These are phyloP conservation scores for Mycosarcoma maydis DNA, from an alignment of 1,284 basidiomycete species.

Conservation along the genomic window DNA sequence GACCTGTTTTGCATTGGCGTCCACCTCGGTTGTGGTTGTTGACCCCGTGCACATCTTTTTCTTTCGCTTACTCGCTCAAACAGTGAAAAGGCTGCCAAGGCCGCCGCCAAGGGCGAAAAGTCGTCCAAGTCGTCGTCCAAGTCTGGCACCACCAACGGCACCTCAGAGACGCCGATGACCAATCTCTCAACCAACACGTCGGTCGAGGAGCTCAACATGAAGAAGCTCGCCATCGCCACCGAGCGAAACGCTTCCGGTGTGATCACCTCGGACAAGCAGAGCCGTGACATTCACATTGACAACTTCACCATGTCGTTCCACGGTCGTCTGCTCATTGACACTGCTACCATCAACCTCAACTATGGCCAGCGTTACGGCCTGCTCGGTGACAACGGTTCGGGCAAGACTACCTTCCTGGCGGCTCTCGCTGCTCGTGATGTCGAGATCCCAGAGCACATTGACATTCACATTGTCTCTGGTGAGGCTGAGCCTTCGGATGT, in stretches of 20 bases:
- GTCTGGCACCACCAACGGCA: slow-evolving; percentile 51
- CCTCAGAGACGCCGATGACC: slow-evolving; percentile 55
- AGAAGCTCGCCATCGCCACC: slow-evolving; percentile 64
- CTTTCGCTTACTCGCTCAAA: not conserved
- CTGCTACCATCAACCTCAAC: slow-evolving; percentile 88
- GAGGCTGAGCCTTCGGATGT: slow-evolving; percentile 96
- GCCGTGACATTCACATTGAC: slow-evolving; percentile 97
- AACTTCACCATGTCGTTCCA: slow-evolving; percentile 96
- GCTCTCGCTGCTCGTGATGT: slow-evolving; percentile 74
- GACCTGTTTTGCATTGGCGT: not conserved
- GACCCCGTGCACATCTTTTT: not conserved
- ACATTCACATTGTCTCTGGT: slow-evolving; percentile 95
- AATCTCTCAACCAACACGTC: slow-evolving; percentile 52
- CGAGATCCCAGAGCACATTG: slow-evolving; percentile 91
- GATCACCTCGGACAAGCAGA: slow-evolving; percentile 88
- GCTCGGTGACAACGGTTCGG: slow-evolving; percentile 95
- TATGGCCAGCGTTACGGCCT: slow-evolving; percentile 95
- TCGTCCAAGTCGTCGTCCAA: slow-evolving; percentile 52
- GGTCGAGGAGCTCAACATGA: slow-evolving; percentile 62
- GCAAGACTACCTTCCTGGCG: slow-evolving; percentile 78
- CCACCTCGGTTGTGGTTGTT: not conserved
- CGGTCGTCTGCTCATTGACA: slow-evolving; percentile 90
- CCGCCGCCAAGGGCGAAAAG: slow-evolving; percentile 60
- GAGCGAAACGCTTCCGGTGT: slow-evolving; percentile 74
- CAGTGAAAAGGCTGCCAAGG: slow-evolving; percentile 66